Conservation (phyloP, 345 rosid species). For the Murraya koenigii region DNA sequence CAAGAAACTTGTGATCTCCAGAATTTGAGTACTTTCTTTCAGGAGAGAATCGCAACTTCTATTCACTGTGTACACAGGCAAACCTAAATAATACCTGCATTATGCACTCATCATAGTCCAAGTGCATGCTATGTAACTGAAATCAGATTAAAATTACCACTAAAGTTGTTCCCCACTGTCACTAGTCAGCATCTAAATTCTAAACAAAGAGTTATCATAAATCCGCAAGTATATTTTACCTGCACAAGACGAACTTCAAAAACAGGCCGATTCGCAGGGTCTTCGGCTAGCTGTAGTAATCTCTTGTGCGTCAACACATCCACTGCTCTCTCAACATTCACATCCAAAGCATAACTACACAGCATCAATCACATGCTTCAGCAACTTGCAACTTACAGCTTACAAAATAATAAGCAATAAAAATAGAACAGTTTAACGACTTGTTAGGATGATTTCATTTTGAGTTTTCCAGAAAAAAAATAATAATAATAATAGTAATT, state of each 20-base stretch:
- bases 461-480: background rate
- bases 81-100: background rate
- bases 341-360: slow-evolving; percentile 84
- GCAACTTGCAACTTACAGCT: background rate
- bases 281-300: slow-evolving; percentile 71
- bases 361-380: background rate
- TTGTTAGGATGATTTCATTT: slow-evolving; percentile 8
- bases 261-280: slow-evolving; percentile 70
- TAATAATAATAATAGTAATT: background rate
- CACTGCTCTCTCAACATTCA: slow-evolving; percentile 96
- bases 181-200: background rate
- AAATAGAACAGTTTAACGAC: background rate
- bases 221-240: slow-evolving; percentile 32
- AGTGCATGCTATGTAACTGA: background rate
- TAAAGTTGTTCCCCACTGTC: background rate
- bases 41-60: background rate
- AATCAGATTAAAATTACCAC: background rate
- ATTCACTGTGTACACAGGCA: background rate
- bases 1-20: background rate
- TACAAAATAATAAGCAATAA: background rate
- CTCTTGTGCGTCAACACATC: slow-evolving; percentile 86
- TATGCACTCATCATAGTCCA: background rate
- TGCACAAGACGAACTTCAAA: slow-evolving; percentile 89
- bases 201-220: background rate
- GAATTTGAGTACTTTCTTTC: background rate